Evolutionary conservation across 2,329 filamentous ascomycete genomes (phyloP).

Genomic region (Fusarium tuaranense): DNA sequence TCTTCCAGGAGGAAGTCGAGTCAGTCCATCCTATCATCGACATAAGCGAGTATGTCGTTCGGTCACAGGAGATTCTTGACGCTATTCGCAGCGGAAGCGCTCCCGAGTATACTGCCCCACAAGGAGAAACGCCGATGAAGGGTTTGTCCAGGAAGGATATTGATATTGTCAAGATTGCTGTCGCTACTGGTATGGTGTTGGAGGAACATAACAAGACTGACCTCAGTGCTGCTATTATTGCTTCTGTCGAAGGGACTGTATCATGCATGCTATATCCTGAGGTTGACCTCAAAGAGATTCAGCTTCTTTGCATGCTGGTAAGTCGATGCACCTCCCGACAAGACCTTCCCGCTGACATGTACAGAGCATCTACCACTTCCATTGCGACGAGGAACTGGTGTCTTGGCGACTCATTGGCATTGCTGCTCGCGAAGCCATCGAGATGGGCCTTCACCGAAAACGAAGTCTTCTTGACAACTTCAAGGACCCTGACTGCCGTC

Average conservation of each 20-base stretch:
- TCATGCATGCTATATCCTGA: constrained; percentile 45
- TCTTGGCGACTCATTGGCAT: constrained; percentile 61
- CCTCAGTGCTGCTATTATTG: constrained; percentile 44
- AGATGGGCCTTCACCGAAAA: constrained; percentile 61
- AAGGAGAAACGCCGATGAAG: background rate
- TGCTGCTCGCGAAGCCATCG: constrained; percentile 58
- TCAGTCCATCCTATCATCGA: constrained; percentile 51
- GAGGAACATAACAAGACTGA: constrained; percentile 49
- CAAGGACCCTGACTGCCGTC: constrained; percentile 44
- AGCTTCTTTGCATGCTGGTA: constrained; percentile 48
- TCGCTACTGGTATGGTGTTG: constrained; percentile 49
- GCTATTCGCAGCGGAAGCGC: constrained; percentile 27
- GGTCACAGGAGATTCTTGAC: constrained; percentile 43
- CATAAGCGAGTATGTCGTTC: constrained; percentile 42
- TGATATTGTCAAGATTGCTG: constrained; percentile 49
- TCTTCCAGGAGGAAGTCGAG: constrained; percentile 56
- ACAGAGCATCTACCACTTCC: constrained; percentile 56
- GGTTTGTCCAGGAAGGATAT: constrained; percentile 42
- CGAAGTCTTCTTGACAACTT: constrained; percentile 56
- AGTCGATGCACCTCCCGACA: background rate
- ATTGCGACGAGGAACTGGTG: constrained; percentile 62
- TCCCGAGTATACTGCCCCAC: background rate
- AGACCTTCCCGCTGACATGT: fast-evolving
- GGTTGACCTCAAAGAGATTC: constrained; percentile 50
- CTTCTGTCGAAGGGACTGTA: constrained; percentile 45